Conservation (phyloP, 768 basidiomycete species). For the Pulveroboletus ravenelii region DNA sequence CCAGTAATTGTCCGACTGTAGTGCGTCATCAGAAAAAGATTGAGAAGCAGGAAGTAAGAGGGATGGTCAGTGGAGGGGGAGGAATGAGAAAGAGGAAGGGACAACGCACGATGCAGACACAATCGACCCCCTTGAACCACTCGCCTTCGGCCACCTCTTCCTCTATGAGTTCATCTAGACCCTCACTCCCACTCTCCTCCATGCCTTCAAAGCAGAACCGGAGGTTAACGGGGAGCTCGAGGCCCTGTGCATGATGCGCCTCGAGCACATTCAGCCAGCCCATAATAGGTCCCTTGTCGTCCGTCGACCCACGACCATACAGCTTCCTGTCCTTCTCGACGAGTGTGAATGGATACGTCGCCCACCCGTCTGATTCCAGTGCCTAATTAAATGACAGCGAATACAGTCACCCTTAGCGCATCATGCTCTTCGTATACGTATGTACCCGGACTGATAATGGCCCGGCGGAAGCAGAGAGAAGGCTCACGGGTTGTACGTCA, state of each 20-base stretch:
- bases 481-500: slow-evolving; percentile 83
- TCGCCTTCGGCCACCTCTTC: slow-evolving; percentile 63
- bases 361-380: slow-evolving; percentile 72
- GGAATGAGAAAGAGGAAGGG: background rate
- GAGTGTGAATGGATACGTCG: slow-evolving; percentile 78
- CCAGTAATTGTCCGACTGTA: slow-evolving; percentile 92
- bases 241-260: slow-evolving; percentile 63
- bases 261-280: slow-evolving; percentile 91
- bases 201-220: slow-evolving; percentile 94
- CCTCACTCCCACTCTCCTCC: slow-evolving; percentile 93
- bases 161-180: slow-evolving; percentile 81
- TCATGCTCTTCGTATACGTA: background rate
- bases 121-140: slow-evolving; percentile 86
- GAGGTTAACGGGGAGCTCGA: slow-evolving; percentile 83
- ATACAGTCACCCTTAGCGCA: background rate
- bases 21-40: background rate
- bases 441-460: background rate
- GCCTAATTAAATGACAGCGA: slow-evolving; percentile 28
- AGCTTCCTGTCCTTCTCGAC: slow-evolving; percentile 53
- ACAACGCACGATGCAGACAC: slow-evolving; percentile 80
- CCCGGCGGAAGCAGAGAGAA: background rate
- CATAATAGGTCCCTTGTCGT: slow-evolving; percentile 87
- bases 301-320: slow-evolving; percentile 86
- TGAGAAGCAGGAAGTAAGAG: background rate
- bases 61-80: background rate